Conservation (phyloP, 1,284 basidiomycete species). For the Cutaneotrichosporon curvatum region DNA sequence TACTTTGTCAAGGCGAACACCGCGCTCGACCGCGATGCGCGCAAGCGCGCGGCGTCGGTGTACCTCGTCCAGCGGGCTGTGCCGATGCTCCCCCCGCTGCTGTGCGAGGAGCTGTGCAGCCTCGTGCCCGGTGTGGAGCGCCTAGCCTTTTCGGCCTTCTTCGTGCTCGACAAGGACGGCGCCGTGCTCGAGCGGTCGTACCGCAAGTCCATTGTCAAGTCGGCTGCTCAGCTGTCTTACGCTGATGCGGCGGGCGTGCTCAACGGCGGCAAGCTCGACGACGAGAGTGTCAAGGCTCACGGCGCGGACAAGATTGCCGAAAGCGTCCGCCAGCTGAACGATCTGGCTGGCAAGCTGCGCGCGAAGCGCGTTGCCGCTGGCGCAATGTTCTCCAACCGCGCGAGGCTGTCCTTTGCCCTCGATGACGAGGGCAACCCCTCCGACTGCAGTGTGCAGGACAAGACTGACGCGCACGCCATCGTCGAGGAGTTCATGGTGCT, state of each 20-base stretch:
- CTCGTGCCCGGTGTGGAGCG: slow-evolving; percentile 79
- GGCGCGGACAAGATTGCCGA: slow-evolving; percentile 56
- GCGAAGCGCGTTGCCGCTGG: slow-evolving; percentile 71
- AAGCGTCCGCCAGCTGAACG: slow-evolving; percentile 63
- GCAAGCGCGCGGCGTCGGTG: slow-evolving; percentile 93
- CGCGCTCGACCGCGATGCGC: slow-evolving; percentile 91
- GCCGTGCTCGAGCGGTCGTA: slow-evolving; percentile 83
- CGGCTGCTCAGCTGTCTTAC: slow-evolving; percentile 69
- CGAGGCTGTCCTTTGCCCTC: slow-evolving; percentile 68
- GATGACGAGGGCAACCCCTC: slow-evolving; percentile 70
- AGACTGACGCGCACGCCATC: slow-evolving; percentile 67
- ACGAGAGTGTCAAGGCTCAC: slow-evolving; percentile 56
- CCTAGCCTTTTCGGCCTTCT: slow-evolving; percentile 78
- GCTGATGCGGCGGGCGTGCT: slow-evolving; percentile 72
- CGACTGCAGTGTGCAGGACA: slow-evolving; percentile 64
- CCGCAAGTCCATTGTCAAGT: slow-evolving; percentile 87
- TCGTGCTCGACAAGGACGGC: slow-evolving; percentile 78
- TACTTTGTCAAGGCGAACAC: slow-evolving; percentile 95
- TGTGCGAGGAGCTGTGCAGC: slow-evolving; percentile 89
- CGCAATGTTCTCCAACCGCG: slow-evolving; percentile 65
- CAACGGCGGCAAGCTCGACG: slow-evolving; percentile 55
- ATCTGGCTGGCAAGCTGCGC: slow-evolving; percentile 66
- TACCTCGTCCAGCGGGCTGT: slow-evolving; percentile 92
- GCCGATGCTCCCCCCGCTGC: slow-evolving; percentile 87
- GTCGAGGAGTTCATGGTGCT: slow-evolving; percentile 97